Base-by-base conservation (phyloP, 2,329 filamentous ascomycete species). In the Trichothecium sympodiale region DNA sequence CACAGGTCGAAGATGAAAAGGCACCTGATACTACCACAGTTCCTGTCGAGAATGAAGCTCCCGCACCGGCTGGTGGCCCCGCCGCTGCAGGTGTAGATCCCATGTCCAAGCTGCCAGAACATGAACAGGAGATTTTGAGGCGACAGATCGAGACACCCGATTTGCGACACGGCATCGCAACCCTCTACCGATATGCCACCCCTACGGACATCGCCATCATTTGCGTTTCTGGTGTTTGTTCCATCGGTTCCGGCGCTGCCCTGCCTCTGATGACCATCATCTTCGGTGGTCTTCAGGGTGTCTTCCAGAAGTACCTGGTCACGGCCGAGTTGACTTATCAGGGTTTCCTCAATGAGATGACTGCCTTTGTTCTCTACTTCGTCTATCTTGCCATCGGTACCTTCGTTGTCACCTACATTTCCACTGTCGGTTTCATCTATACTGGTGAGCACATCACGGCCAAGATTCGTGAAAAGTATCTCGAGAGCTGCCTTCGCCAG, bases 341-440 rank as follows among this genome's bases (percentile, higher is more conserved):
- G 27, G 60, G 64, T 0, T 91, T 91, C 57, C 66, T 69, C 34
- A 43, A 60, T 36, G 61, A 76, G 40, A 62, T 93, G 46, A 61
- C 61, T 8, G 64, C 67, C 30, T 72, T 80, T 46, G 81, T 87
- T 9, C 60, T 93, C 26, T 93, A 93, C 58, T 91, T 93, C 45
- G 62, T 94, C 25, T 94, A 94, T 54, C 71, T 94, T 32, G 86
- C 74, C 30, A 77, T 94, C 39, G 86, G 69, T 43, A 81, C 88
- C 51, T 94, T 93, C 45, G 59, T 83, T 31, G 77, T 79, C 3
- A 72, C 80, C 31, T 94, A 93, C 54, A 64, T 93, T 40, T 71
- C 77, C 17, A 95, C 88, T 0, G 77, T 93, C 14, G 84, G 85
- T 15, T 95, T 93, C 62, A 94, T 95, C 47, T 94, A 86, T 50